Conservation (phyloP, 2,329 filamentous ascomycete species). For the Claviceps purpurea region DNA sequence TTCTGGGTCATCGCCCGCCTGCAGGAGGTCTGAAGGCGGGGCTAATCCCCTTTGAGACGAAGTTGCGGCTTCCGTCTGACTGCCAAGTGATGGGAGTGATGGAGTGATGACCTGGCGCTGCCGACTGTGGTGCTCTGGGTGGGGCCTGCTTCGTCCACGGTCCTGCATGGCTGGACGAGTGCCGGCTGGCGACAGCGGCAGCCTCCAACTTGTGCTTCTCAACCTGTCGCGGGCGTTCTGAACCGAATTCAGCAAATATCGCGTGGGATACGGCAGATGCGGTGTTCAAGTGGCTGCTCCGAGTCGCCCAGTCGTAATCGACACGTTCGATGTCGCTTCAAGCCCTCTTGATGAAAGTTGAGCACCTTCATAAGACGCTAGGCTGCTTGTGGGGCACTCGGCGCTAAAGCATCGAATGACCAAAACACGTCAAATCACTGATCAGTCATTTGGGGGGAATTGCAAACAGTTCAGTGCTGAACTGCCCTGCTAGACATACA, state of each 20-base stretch:
- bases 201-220: no score
- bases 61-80: no score
- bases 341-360: no score
- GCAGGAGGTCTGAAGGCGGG: neutral
- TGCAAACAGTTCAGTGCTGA: neutral
- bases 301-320: neutral
- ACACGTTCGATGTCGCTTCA: no score
- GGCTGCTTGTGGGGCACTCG: neutral
- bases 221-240: no score
- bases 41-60: neutral
- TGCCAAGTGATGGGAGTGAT: no score
- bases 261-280: neutral
- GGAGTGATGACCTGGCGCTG: no score
- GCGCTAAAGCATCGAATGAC: neutral
- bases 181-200: neutral
- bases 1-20: neutral
- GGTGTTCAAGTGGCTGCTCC: neutral
- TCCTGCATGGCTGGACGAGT: no score
- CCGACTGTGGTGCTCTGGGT: no score
- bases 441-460: neutral
- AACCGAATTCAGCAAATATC: no score
- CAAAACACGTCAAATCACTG: neutral
- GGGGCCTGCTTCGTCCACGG: no score
- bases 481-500: neutral
- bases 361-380: neutral